A percentile compares a stretch with the other conserved stretches of the same genome.
phyloP scores from a whole-genome alignment of 306 rosid genomes.

The Argentina anserina region DNA sequence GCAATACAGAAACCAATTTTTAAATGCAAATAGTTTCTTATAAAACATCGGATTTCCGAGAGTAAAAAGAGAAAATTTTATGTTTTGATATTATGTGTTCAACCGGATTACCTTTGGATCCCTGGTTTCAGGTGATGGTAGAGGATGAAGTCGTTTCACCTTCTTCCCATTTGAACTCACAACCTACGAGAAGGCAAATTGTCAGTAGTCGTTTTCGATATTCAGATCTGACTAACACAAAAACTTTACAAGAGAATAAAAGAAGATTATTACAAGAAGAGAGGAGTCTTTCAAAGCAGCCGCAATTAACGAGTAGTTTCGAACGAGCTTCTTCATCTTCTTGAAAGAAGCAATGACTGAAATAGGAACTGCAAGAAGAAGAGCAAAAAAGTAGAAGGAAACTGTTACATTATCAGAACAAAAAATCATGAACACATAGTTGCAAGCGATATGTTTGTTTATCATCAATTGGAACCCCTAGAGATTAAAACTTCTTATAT shows the following conservation, averaged over 20 bases:
- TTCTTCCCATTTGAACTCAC: slow-evolving; percentile 77
- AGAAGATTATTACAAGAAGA: slow-evolving; percentile 53
- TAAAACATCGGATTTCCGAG: neutral
- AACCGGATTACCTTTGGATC: slow-evolving; percentile 67
- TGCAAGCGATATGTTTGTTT: neutral
- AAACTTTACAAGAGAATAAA: slow-evolving; percentile 16
- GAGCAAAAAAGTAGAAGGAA: slow-evolving; percentile 1
- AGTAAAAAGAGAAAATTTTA: neutral
- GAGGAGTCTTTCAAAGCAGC: slow-evolving; percentile 82
- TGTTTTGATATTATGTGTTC: too few relatives aligned
- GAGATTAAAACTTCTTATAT: neutral
- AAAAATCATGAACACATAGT: neutral
- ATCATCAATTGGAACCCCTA: neutral
- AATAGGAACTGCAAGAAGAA: slow-evolving; percentile 66
- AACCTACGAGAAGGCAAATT: slow-evolving; percentile 41
- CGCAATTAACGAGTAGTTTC: slow-evolving; percentile 45
- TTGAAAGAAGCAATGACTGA: slow-evolving; percentile 73
- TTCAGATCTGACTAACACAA: slow-evolving; percentile 22
- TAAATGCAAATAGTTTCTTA: slow-evolving; percentile 13
- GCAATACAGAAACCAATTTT: slow-evolving; percentile 43
- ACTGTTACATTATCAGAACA: neutral
- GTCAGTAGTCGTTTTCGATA: slow-evolving; percentile 19
- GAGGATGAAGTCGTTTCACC: slow-evolving; percentile 77
- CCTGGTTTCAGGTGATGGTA: slow-evolving; percentile 42
- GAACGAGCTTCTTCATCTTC: slow-evolving; percentile 72